Evolutionary conservation across 306 rosid species (phyloP), one percentile per base, ranked within the genome.

Genomic region (Castanea sativa): DNA sequence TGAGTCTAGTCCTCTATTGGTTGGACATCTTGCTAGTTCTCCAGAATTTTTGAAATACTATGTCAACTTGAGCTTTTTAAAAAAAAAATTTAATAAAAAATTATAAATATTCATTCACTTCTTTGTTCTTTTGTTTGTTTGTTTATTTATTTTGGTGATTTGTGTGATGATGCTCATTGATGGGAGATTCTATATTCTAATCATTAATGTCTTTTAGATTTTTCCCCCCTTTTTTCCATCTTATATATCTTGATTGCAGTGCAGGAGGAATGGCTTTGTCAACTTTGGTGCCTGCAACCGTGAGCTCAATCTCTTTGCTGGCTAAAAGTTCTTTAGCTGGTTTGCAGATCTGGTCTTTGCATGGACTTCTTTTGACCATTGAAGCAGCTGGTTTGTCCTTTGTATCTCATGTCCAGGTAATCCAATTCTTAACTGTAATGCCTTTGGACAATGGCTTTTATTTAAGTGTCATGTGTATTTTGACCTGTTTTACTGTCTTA

Each of bases 231-330:
- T 19, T 65, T 81, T 69, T 32, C 74, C 57, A 72, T 85, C 86
- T 79, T 82, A 11, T 72, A 9, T 82, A 72, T 81, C 79, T 80
- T 88, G 76, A 78, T 72, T 92, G 89, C 97, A 94, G 99, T 85
- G 99, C 97, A 80, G 99, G 99, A 85, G 99, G 99, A 79, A 94
- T 94, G 91, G 99, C 99, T 73, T 76, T 94, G 83, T 92, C 99
- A 73, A 92, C 97, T 71, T 86, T 94, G 78, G 99, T 94, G 83
- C 97, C 99, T 9, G 90, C 91, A 84, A 94, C 99, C 60, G 99
- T 94, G 86, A 91, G 88, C 89, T 91, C 93, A 78, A 87, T 94
- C 73, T 91, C 97, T 64, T 77, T 86, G 78, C 84, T 94, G 69
- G 93, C 97, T 67, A 93, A 90, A 84, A 92, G 99, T 91, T 85